Conservation (phyloP, 1,139 yeast genomes). For the Suzukiozyma palmioleophila region DNA sequence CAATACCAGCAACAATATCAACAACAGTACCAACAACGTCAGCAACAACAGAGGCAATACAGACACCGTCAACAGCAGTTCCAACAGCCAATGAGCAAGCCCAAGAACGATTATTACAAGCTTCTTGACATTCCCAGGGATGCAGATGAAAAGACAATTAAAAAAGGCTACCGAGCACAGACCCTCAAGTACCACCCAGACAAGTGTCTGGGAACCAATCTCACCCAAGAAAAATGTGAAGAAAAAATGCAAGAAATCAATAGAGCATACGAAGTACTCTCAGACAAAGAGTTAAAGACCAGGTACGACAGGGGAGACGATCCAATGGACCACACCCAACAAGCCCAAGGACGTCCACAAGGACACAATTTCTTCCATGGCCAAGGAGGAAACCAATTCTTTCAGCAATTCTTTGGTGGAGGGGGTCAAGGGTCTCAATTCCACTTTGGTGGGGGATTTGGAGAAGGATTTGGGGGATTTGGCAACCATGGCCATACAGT, state of each 20-base stretch:
- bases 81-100: slow-evolving; percentile 30
- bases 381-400: slow-evolving; percentile 14
- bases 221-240: slow-evolving; percentile 69
- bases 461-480: slow-evolving; percentile 12
- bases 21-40: slow-evolving; percentile 35
- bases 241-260: slow-evolving; percentile 87
- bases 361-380: slow-evolving; percentile 2
- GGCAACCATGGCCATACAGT: slow-evolving; percentile 15
- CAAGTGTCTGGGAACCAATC: slow-evolving; percentile 65
- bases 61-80: slow-evolving; percentile 19
- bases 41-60: slow-evolving; percentile 28
- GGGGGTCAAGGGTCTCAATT: slow-evolving; percentile 10
- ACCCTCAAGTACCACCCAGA: slow-evolving; percentile 90
- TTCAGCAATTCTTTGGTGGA: slow-evolving; percentile 12
- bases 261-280: slow-evolving; percentile 84
- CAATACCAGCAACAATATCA: slow-evolving; percentile 50
- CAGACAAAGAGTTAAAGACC: slow-evolving; percentile 59
- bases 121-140: slow-evolving; percentile 62
- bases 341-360: slow-evolving; percentile 8
- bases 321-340: slow-evolving; percentile 42
- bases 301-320: slow-evolving; percentile 69
- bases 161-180: slow-evolving; percentile 74
- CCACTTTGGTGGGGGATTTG: slow-evolving; percentile 18
- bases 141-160: slow-evolving; percentile 72
- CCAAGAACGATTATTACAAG: slow-evolving; percentile 76